phyloP scores from a whole-genome alignment of 2,329 filamentous ascomycete genomes.

The Aspergillus ochraceoroseus region DNA sequence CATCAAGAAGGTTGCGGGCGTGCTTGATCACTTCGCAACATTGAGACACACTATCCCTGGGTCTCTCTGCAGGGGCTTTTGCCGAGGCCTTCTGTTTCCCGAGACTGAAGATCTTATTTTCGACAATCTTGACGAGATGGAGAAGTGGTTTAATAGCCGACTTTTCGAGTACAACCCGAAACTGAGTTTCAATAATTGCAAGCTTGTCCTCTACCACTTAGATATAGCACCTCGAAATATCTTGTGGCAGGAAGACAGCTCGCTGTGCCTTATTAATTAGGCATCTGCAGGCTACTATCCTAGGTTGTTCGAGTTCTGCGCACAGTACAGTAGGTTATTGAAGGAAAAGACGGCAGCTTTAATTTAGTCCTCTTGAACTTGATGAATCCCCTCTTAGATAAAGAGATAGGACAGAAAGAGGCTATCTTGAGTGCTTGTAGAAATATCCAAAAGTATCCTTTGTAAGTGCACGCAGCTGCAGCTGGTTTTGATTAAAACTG shows the following conservation, averaged over 20 bases:
- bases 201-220: not conserved
- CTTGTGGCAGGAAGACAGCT: not conserved
- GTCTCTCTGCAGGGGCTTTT: not conserved
- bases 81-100: not conserved
- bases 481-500: not conserved
- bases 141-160: conserved; percentile 1
- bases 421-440: not conserved
- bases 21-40: not conserved
- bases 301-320: not conserved
- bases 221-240: not conserved
- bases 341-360: not conserved
- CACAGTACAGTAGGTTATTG: not conserved
- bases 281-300: not conserved
- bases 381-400: not conserved
- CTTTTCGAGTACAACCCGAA: not conserved
- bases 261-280: not conserved
- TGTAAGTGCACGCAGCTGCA: not conserved
- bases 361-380: not conserved
- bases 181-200: not conserved
- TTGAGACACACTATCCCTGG: not conserved
- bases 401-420: not conserved
- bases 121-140: not conserved
- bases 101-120: not conserved
- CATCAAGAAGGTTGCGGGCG: not conserved
- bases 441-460: not conserved